These are phyloP conservation scores for Dictyostelium firmibasis DNA, from an alignment of 78 protist species.

Conservation along the genomic window DNA sequence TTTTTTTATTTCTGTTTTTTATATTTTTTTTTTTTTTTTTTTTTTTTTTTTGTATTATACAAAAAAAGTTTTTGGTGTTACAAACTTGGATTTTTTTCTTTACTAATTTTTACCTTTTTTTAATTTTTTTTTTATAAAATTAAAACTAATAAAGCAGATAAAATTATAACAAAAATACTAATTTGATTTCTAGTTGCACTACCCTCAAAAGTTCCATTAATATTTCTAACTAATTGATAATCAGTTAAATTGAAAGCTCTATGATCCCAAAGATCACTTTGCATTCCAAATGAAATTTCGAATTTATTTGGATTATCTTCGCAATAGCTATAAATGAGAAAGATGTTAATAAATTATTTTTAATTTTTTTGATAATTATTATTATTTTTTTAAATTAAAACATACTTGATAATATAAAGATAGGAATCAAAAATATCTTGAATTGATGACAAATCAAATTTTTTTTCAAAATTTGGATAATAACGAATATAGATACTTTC, in stretches of 20 bases:
- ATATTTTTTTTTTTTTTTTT: background rate
- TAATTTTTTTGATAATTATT: background rate
- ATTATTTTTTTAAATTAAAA: background rate
- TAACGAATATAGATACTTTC: background rate
- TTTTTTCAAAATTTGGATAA: slow-evolving; percentile 11
- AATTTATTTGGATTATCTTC: slow-evolving; percentile 16
- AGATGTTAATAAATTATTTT: background rate
- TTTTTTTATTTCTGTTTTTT: background rate
- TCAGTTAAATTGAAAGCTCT: background rate
- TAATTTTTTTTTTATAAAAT: background rate
- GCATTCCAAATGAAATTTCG: slow-evolving; percentile 10
- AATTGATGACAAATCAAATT: slow-evolving; percentile 3
- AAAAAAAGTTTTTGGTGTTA: background rate
- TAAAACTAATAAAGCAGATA: background rate
- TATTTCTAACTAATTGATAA: background rate
- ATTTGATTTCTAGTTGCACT: background rate
- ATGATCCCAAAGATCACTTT: slow-evolving; percentile 6
- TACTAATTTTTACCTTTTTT: background rate
- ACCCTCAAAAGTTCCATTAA: background rate
- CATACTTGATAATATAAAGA: slow-evolving; percentile 2
- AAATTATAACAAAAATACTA: background rate
- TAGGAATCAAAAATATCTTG: slow-evolving; percentile 11
- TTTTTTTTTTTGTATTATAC: background rate
- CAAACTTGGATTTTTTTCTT: background rate
- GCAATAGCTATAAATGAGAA: background rate